Conservation (phyloP, 129 eudicot genomes). For the sunflower (Helianthus annuus) region HanXRQr2.0-SUNRISE NC_035445.2:165826325-165826824, state of each 20-base stretch:
- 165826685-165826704: constrained; percentile 24
- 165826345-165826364: too few relatives aligned
- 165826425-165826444: too few relatives aligned
- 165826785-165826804: constrained; percentile 64
- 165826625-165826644: constrained; percentile 93
- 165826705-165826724: constrained; percentile 5
- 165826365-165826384: too few relatives aligned
- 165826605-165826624: constrained; percentile 69
- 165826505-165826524: not conserved
- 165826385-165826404: too few relatives aligned
- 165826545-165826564: constrained; percentile 61
- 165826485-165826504: not conserved
- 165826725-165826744: not conserved
- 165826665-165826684: constrained; percentile 75
- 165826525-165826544: constrained; percentile 72
- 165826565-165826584: constrained; percentile 64
- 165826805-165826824: constrained; percentile 82
- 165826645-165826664: constrained; percentile 79
- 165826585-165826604: constrained; percentile 78
- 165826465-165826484: not conserved
- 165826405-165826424: too few relatives aligned
- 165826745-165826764: constrained; percentile 44
- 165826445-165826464: too few relatives aligned
- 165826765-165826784: constrained; percentile 86
- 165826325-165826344: too few relatives aligned